A percentile compares a stretch with the other conserved stretches of the same genome.
phyloP scores from a whole-genome alignment of 2,329 filamentous ascomycete genomes.

The Fusarium tjaetaba region DNA sequence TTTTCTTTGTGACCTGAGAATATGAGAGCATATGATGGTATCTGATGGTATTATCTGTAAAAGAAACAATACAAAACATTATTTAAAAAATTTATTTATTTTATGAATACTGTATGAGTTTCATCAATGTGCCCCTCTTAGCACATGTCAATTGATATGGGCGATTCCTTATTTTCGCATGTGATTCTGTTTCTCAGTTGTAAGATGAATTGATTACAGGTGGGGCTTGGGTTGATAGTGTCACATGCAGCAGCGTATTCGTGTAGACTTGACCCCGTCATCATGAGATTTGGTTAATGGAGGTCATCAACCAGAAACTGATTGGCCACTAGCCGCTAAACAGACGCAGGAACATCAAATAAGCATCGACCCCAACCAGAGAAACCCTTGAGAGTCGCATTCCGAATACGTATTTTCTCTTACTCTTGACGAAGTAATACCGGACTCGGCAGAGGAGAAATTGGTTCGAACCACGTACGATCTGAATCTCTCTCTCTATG shows the following conservation, averaged over 20 bases:
- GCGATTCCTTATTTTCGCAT: constrained; percentile 9
- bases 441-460: constrained; percentile 28
- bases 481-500: neutral
- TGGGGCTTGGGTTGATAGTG: constrained; percentile 11
- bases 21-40: constrained; percentile 6
- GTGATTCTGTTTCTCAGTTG: constrained; percentile 7
- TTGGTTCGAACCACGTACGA: constrained; percentile 30
- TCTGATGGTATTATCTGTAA: constrained; percentile 7
- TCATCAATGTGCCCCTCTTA: neutral
- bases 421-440: constrained; percentile 30
- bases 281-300: constrained; percentile 9
- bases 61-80: constrained; percentile 1
- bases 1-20: neutral
- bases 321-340: constrained; percentile 16
- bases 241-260: constrained; percentile 34
- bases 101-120: neutral
- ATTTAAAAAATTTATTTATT: neutral
- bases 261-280: constrained; percentile 19
- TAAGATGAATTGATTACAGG: neutral
- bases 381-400: neutral
- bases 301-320: constrained; percentile 25
- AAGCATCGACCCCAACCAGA: constrained; percentile 1
- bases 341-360: constrained; percentile 11
- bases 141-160: neutral
- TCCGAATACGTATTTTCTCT: constrained; percentile 14